These are phyloP conservation scores for Elongisporangium undulatum DNA, from an alignment of 352 stramenopile genomes.

Conservation along the genomic window DNA sequence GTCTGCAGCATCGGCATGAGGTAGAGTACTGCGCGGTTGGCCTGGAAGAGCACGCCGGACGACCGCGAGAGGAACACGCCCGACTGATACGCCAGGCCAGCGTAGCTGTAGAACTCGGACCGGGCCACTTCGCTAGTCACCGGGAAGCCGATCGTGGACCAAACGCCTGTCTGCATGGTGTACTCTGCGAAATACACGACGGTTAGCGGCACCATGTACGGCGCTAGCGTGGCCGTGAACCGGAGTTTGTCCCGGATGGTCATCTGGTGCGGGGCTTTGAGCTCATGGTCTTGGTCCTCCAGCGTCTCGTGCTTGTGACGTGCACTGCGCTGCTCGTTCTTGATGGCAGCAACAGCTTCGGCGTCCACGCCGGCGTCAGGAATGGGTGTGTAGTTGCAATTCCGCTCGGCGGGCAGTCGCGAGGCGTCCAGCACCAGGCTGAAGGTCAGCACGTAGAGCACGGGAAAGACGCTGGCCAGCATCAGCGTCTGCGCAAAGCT, in stretches of 20 bases:
- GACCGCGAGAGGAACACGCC: constrained; percentile 92
- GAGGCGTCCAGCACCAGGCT: constrained; percentile 54
- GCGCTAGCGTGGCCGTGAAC: constrained; percentile 80
- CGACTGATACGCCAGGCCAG: constrained; percentile 89
- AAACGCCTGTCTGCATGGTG: constrained; percentile 91
- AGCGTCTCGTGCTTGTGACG: constrained; percentile 15
- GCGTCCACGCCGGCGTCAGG: constrained; percentile 21
- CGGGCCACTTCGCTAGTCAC: constrained; percentile 64
- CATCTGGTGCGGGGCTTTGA: constrained; percentile 20
- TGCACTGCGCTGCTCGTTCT: constrained; percentile 1
- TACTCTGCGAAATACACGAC: constrained; percentile 94
- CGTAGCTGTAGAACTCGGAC: constrained; percentile 86
- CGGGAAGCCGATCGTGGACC: constrained; percentile 93
- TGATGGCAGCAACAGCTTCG: constrained; percentile 2
- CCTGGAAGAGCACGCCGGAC: constrained; percentile 79
- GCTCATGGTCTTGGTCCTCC: neutral
- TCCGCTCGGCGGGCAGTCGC: constrained; percentile 28
- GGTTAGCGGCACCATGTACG: constrained; percentile 90
- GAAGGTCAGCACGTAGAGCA: constrained; percentile 62
- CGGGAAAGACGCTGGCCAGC: constrained; percentile 55
- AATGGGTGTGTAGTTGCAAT: constrained; percentile 35
- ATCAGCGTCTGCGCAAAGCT: constrained; percentile 64
- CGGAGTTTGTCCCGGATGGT: constrained; percentile 50
- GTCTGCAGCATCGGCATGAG: constrained; percentile 87
- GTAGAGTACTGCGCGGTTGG: constrained; percentile 75